Evolutionary conservation across 2,329 filamentous ascomycete species (phyloP).

Genomic region (Botrytis hyacinthi): DNA sequence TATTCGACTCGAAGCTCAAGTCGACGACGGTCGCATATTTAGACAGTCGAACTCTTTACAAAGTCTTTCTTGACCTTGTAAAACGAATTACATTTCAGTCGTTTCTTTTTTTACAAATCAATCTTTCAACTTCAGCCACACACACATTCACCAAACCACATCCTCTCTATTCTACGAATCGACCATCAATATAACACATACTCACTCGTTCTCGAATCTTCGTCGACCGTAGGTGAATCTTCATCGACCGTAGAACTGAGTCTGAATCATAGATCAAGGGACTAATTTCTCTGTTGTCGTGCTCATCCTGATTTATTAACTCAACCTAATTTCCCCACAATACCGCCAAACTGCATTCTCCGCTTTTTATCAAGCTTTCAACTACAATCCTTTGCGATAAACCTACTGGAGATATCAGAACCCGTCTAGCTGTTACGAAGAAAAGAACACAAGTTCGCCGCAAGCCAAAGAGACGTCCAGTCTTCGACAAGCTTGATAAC

Average conservation of each 20-base stretch:
- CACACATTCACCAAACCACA: not conserved
- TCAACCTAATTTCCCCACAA: constrained; percentile 26
- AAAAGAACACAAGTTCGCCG: constrained; percentile 40
- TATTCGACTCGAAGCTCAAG: constrained; percentile 1
- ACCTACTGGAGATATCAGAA: constrained; percentile 37
- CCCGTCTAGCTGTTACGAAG: constrained; percentile 35
- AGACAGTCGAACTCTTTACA: not conserved
- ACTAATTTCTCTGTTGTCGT: constrained; percentile 23
- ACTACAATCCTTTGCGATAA: constrained; percentile 44
- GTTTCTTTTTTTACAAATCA: not conserved
- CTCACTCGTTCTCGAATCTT: not conserved
- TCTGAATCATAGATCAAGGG: not conserved
- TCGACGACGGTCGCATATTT: not conserved
- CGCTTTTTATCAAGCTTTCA: constrained; percentile 62
- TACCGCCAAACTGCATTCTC: constrained; percentile 68
- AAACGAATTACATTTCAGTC: constrained; percentile 2
- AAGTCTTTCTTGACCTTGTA: constrained; percentile 3
- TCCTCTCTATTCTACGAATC: not conserved
- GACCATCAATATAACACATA: not conserved
- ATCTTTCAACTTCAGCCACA: not conserved
- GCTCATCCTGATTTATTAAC: constrained; percentile 20
- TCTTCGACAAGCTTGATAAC: constrained; percentile 45
- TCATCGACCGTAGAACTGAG: not conserved
- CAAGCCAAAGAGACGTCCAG: constrained; percentile 42
- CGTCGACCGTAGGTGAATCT: not conserved